A percentile compares a stretch with the other conserved stretches of the same genome.
These are phyloP conservation scores for Aureobasidium lini DNA, from an alignment of 2,329 filamentous ascomycete species.

Conservation along the genomic window DNA sequence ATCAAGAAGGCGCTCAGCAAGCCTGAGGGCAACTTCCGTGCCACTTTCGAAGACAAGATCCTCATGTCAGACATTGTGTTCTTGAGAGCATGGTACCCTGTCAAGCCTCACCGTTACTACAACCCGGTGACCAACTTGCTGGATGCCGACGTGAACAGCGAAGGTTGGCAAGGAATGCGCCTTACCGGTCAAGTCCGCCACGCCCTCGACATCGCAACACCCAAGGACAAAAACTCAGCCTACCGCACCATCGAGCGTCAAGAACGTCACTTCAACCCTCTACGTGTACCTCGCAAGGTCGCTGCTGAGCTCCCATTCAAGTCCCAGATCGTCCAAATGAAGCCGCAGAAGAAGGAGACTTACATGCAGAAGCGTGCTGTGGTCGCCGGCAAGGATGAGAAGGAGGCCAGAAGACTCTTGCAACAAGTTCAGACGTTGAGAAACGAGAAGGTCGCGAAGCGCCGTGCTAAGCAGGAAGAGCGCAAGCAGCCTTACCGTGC, in stretches of 20 bases:
- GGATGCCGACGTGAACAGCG: constrained; percentile 39
- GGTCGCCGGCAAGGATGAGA: constrained; percentile 74
- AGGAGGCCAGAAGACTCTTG: constrained; percentile 78
- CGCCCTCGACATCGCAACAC: constrained; percentile 66
- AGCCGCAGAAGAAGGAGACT: constrained; percentile 69
- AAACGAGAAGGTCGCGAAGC: constrained; percentile 83
- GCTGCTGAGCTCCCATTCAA: constrained; percentile 85
- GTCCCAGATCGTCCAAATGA: constrained; percentile 77
- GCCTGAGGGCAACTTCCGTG: constrained; percentile 90
- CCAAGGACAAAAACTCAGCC: constrained; percentile 72
- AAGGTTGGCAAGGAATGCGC: constrained; percentile 80
- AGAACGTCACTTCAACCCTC: constrained; percentile 48
- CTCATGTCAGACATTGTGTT: constrained; percentile 96
- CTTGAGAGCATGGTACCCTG: constrained; percentile 90
- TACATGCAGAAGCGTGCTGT: constrained; percentile 96
- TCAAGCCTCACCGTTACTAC: constrained; percentile 93
- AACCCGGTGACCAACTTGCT: constrained; percentile 92
- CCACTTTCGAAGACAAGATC: constrained; percentile 98
- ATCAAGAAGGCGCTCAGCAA: constrained; percentile 93
- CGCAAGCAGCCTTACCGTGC: constrained; percentile 70
- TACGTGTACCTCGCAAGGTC: constrained; percentile 69
- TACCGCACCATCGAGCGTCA: constrained; percentile 60
- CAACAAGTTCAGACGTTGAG: constrained; percentile 85
- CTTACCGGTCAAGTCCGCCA: constrained; percentile 85
- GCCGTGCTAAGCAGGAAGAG: constrained; percentile 80